Conservation (phyloP, 2,329 filamentous ascomycete species). For the Ophiostoma tasmaniense region DNA sequence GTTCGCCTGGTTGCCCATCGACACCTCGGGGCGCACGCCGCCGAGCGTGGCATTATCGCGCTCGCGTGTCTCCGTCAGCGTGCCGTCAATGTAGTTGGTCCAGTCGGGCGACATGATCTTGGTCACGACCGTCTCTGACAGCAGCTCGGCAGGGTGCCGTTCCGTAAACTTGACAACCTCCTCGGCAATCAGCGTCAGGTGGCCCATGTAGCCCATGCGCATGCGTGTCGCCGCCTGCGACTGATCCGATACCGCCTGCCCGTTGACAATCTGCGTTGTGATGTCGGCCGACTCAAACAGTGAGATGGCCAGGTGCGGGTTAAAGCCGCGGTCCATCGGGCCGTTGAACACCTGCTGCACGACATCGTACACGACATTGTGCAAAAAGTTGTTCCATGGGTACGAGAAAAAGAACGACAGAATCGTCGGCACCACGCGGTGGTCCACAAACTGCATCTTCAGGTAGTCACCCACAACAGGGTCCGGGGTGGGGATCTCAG, state of each 20-base stretch:
- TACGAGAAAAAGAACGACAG: constrained; percentile 98
- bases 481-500: constrained; percentile 25
- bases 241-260: constrained; percentile 78
- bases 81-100: constrained; percentile 91
- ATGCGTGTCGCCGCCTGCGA: constrained; percentile 78
- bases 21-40: constrained; percentile 85
- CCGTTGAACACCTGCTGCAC: constrained; percentile 99
- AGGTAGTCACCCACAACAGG: constrained; percentile 90
- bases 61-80: constrained; percentile 85
- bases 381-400: constrained; percentile 98
- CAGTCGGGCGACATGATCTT: constrained; percentile 83
- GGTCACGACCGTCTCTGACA: constrained; percentile 77
- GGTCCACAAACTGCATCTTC: constrained; percentile 93
- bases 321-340: constrained; percentile 92
- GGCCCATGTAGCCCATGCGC: constrained; percentile 95
- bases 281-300: constrained; percentile 87
- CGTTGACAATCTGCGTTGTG: constrained; percentile 84
- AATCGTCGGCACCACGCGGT: constrained; percentile 90
- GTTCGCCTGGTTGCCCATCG: constrained; percentile 65
- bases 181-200: constrained; percentile 91
- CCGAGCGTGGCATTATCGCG: constrained; percentile 97
- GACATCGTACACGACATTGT: constrained; percentile 98
- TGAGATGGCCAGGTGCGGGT: constrained; percentile 79
- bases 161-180: constrained; percentile 98
- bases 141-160: constrained; percentile 76